These are phyloP conservation scores for Corylus americana DNA, from an alignment of 306 rosid genomes.

Conservation along the genomic window DNA sequence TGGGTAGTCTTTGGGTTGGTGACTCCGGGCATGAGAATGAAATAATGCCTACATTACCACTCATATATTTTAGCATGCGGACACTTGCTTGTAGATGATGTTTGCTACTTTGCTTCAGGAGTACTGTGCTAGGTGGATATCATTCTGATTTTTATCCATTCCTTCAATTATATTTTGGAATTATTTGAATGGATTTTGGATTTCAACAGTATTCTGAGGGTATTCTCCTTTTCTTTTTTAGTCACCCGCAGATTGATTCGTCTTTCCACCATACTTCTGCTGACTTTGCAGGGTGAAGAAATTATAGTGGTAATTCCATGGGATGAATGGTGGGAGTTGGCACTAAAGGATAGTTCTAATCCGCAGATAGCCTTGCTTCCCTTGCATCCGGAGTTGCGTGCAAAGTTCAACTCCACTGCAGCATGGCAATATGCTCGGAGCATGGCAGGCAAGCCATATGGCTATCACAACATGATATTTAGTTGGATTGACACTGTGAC, in stretches of 20 bases:
- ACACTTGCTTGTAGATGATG: background rate
- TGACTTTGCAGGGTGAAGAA: constrained; percentile 80
- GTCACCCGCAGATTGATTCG: background rate
- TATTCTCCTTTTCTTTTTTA: background rate
- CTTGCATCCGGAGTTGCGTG: constrained; percentile 76
- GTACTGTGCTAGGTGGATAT: background rate
- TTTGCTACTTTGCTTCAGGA: background rate
- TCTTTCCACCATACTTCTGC: constrained; percentile 7
- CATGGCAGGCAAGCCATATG: constrained; percentile 99
- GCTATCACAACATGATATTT: constrained; percentile 97
- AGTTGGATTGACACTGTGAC: constrained; percentile 98
- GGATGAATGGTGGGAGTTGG: constrained; percentile 94
- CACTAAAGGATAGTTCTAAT: constrained; percentile 83
- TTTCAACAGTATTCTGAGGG: background rate
- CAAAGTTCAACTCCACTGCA: constrained; percentile 75
- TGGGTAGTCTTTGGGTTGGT: constrained; percentile 93
- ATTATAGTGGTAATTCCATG: constrained; percentile 86
- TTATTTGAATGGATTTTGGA: background rate
- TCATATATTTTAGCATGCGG: background rate
- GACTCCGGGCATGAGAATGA: constrained; percentile 99
- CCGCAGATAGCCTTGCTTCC: constrained; percentile 97
- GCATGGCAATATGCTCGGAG: constrained; percentile 94
- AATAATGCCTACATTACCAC: constrained; percentile 5
- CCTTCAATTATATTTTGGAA: background rate
- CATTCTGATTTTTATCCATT: background rate